phyloP scores from a whole-genome alignment of 305 asterid genomes.

The Solanum hybrid region DNA sequence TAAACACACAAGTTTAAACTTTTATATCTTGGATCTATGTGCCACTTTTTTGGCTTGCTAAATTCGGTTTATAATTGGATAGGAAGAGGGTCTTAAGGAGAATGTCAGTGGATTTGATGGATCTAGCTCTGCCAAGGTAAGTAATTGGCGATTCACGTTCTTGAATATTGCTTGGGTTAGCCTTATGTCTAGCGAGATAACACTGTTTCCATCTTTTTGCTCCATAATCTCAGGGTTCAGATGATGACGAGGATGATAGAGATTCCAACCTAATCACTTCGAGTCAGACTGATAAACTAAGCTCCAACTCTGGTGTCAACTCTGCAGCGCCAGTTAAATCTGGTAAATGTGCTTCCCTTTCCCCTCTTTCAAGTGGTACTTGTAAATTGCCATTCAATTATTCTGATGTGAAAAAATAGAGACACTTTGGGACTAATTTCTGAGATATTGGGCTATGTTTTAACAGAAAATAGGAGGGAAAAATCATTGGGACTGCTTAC shows the following conservation, averaged over 20 bases:
- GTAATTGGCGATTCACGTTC: not conserved
- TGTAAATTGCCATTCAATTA: not conserved
- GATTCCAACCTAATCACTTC: constrained; percentile 37
- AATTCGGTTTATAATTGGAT: constrained; percentile 1
- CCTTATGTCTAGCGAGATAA: not conserved
- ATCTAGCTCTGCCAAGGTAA: constrained; percentile 51
- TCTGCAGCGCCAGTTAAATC: constrained; percentile 22
- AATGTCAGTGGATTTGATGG: constrained; percentile 37
- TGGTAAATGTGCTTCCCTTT: constrained; percentile 23
- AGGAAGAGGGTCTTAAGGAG: constrained; percentile 71
- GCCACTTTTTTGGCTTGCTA: not conserved
- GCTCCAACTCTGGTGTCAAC: constrained; percentile 33
- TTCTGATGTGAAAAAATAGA: not conserved
- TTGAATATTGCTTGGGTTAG: not conserved
- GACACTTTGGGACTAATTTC: not conserved
- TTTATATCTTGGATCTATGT: not conserved
- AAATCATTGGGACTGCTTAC: constrained; percentile 93
- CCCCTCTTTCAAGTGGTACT: not conserved
- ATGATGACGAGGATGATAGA: constrained; percentile 70
- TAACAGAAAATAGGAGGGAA: constrained; percentile 82
- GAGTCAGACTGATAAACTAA: constrained; percentile 51
- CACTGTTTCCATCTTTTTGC: not conserved
- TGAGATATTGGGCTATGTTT: not conserved
- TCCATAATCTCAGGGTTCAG: constrained; percentile 43
- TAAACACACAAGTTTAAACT: constrained; percentile 2